A percentile compares a stretch with the other conserved stretches of the same genome.
Evolutionary conservation across 2,329 filamentous ascomycete species (phyloP).

Genomic region (Calonectria montana): DNA sequence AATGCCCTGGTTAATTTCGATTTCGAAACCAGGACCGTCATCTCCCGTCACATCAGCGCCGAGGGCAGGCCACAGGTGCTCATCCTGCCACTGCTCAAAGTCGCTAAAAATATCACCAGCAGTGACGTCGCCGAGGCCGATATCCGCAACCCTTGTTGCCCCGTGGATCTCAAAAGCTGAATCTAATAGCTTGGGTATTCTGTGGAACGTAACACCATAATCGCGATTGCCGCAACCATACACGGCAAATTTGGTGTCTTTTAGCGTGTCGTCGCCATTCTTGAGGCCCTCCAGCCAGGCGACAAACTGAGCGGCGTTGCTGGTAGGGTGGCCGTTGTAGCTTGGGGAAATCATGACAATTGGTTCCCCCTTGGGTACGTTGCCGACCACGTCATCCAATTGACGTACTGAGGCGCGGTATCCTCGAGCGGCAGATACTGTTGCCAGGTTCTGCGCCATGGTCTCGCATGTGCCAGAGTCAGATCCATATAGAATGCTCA

Average conservation of each 20-base stretch:
- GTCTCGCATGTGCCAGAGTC: conserved; percentile 77
- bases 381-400: conserved; percentile 68
- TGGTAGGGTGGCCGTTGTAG: conserved; percentile 77
- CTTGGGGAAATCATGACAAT: conserved; percentile 73
- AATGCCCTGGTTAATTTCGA: conserved; percentile 58
- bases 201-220: conserved; percentile 69
- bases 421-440: conserved; percentile 65
- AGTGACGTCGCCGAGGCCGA: conserved; percentile 67
- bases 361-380: conserved; percentile 66
- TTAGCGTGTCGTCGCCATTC: conserved; percentile 55
- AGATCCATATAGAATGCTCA: conserved; percentile 66
- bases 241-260: conserved; percentile 70
- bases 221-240: conserved; percentile 74
- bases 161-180: conserved; percentile 51
- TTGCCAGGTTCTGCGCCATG: conserved; percentile 69
- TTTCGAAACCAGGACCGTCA: conserved; percentile 43
- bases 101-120: conserved; percentile 70
- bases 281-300: conserved; percentile 68
- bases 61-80: conserved; percentile 58
- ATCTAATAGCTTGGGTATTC: conserved; percentile 70
- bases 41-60: conserved; percentile 55
- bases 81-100: conserved; percentile 72
- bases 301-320: conserved; percentile 75
- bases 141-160: conserved; percentile 43
- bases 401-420: conserved; percentile 62